These are phyloP conservation scores for Saccharomyces jurei DNA, from an alignment of 805 yeast genomes.

Conservation along the genomic window DNA sequence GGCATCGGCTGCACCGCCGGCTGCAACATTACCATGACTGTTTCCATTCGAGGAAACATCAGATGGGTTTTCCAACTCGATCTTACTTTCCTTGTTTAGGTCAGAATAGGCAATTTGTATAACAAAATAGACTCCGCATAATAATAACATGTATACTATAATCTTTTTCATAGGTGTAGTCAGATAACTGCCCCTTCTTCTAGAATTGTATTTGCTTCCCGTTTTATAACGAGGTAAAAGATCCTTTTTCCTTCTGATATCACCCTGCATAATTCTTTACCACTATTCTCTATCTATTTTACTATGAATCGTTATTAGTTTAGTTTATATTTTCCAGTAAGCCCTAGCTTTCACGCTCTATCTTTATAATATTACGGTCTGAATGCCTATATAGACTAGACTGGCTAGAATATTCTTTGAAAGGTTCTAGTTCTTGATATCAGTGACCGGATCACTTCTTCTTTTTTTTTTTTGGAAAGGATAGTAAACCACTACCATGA, in stretches of 20 bases:
- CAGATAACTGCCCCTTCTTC: conserved; percentile 25
- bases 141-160: conserved; percentile 31
- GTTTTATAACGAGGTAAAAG: conserved; percentile 35
- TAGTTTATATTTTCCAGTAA: neutral
- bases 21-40: neutral
- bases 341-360: neutral
- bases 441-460: neutral
- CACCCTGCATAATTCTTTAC: conserved; percentile 28
- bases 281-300: too few relatives aligned
- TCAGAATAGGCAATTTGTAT: conserved; percentile 17
- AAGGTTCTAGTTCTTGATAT: neutral
- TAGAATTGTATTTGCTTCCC: conserved; percentile 5
- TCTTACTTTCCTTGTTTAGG: conserved; percentile 15
- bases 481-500: neutral
- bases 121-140: conserved; percentile 29
- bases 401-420: neutral
- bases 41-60: neutral
- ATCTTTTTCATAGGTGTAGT: conserved; percentile 44
- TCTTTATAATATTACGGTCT: neutral
- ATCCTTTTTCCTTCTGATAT: conserved; percentile 28
- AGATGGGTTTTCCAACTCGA: conserved; percentile 20
- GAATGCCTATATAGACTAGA: neutral
- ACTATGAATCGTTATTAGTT: neutral
- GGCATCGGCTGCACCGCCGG: neutral
- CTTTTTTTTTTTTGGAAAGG: neutral